phyloP scores from a whole-genome alignment of 257 asterid species.

The Cruciata laevipes region DNA sequence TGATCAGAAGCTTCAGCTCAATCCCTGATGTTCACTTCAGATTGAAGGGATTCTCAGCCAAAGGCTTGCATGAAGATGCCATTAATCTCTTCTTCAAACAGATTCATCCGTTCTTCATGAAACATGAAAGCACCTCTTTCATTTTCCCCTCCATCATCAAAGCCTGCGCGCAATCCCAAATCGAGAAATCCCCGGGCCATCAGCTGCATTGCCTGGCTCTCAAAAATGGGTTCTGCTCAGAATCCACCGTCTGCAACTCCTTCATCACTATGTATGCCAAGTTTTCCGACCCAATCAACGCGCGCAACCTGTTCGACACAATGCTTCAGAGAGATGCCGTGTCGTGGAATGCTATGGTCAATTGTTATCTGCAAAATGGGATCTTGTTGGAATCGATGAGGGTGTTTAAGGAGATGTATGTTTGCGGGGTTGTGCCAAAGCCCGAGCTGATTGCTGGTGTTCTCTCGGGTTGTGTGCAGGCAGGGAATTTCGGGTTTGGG shows the following conservation, averaged over 20 bases:
- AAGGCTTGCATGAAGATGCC: constrained; percentile 34
- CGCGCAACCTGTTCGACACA: constrained; percentile 48
- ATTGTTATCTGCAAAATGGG: constrained; percentile 53
- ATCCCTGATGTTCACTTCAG: constrained; percentile 19
- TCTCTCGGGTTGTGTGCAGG: constrained; percentile 41
- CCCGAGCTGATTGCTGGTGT: constrained; percentile 61
- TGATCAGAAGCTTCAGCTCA: constrained; percentile 31
- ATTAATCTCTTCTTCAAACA: constrained; percentile 36
- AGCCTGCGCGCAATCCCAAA: constrained; percentile 46
- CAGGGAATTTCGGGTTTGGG: constrained; percentile 41
- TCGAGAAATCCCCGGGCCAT: constrained; percentile 31
- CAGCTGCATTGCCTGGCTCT: constrained; percentile 53
- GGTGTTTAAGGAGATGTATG: constrained; percentile 41
- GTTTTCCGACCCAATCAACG: constrained; percentile 21
- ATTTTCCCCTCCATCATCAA: constrained; percentile 59
- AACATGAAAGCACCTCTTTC: constrained; percentile 33
- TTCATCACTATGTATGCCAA: constrained; percentile 49
- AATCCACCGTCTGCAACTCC: constrained; percentile 50
- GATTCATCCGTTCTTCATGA: constrained; percentile 37
- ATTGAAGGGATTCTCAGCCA: constrained; percentile 32
- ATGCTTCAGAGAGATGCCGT: constrained; percentile 50
- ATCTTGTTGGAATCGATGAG: constrained; percentile 30
- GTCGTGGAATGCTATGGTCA: constrained; percentile 61
- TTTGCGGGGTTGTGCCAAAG: constrained; percentile 38
- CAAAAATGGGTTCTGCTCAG: constrained; percentile 47